These are phyloP conservation scores for Colletotrichum tropicale DNA, from an alignment of 2,329 filamentous ascomycete species.

Conservation along the genomic window DNA sequence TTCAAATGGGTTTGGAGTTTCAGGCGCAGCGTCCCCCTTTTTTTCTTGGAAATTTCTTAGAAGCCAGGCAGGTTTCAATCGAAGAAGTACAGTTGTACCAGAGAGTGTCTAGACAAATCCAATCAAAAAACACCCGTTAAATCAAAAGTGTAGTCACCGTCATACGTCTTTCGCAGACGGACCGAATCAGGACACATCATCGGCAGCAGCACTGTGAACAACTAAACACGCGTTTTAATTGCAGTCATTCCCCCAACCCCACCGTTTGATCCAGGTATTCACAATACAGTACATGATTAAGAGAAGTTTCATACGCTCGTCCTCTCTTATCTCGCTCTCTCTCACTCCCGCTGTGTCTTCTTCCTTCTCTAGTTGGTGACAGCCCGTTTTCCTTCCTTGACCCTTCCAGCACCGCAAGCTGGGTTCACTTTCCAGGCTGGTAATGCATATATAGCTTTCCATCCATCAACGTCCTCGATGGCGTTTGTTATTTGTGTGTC, in stretches of 20 bases:
- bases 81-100: not conserved
- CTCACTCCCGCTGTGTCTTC: not conserved
- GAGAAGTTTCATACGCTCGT: constrained; percentile 12
- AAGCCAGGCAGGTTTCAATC: not conserved
- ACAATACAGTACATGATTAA: constrained; percentile 22
- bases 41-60: not conserved
- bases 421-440: not conserved
- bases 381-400: not conserved
- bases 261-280: constrained; percentile 15
- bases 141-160: not conserved
- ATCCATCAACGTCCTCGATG: not conserved
- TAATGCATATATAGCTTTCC: not conserved
- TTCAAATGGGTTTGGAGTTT: not conserved
- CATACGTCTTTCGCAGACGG: not conserved
- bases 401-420: not conserved
- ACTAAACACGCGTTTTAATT: constrained; percentile 11
- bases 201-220: not conserved
- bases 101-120: not conserved
- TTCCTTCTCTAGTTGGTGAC: not conserved
- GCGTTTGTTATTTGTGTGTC: not conserved
- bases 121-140: not conserved
- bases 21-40: not conserved
- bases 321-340: not conserved
- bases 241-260: not conserved
- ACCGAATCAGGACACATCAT: not conserved